Evolutionary conservation across 805 yeast genomes (phyloP).

Genomic region (Yueomyces sinensis): DNA sequence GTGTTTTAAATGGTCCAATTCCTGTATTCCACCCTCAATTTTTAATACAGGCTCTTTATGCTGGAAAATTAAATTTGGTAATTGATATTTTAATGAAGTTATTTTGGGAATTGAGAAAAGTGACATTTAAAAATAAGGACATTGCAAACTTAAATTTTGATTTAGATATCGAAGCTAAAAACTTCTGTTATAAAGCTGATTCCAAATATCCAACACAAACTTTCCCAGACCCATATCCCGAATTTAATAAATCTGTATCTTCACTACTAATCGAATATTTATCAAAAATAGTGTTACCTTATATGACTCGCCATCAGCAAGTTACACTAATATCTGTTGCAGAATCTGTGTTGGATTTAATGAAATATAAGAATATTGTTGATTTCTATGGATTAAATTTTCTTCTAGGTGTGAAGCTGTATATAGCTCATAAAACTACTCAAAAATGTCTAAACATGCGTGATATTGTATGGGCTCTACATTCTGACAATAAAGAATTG

Average conservation of each 20-base stretch:
- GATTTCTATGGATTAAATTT: slow-evolving; percentile 54
- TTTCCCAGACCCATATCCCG: slow-evolving; percentile 28
- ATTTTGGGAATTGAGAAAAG: slow-evolving; percentile 40
- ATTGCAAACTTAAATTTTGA: slow-evolving; percentile 21
- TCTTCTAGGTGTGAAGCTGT: slow-evolving; percentile 56
- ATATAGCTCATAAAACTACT: slow-evolving; percentile 36
- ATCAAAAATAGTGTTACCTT: slow-evolving; percentile 56
- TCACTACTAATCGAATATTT: slow-evolving; percentile 44
- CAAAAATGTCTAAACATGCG: slow-evolving; percentile 55
- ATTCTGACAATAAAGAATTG: slow-evolving; percentile 64
- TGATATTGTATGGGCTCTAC: slow-evolving; percentile 80
- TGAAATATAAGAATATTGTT: slow-evolving; percentile 24
- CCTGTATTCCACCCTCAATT: slow-evolving; percentile 89
- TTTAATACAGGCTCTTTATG: slow-evolving; percentile 58
- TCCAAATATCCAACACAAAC: slow-evolving; percentile 12
- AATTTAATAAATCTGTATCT: slow-evolving; percentile 32
- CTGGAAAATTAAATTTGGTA: slow-evolving; percentile 43
- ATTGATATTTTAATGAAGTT: slow-evolving; percentile 43
- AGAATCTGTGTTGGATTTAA: slow-evolving; percentile 46
- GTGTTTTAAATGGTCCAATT: slow-evolving; percentile 76
- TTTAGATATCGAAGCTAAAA: slow-evolving; percentile 16
- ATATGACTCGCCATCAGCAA: slow-evolving; percentile 83
- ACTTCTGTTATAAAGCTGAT: slow-evolving; percentile 15
- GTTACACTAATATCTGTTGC: slow-evolving; percentile 62
- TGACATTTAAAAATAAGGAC: slow-evolving; percentile 30